Base-by-base conservation (phyloP, 1,139 yeast genomes). In the Pneumocystis murina region DNA sequence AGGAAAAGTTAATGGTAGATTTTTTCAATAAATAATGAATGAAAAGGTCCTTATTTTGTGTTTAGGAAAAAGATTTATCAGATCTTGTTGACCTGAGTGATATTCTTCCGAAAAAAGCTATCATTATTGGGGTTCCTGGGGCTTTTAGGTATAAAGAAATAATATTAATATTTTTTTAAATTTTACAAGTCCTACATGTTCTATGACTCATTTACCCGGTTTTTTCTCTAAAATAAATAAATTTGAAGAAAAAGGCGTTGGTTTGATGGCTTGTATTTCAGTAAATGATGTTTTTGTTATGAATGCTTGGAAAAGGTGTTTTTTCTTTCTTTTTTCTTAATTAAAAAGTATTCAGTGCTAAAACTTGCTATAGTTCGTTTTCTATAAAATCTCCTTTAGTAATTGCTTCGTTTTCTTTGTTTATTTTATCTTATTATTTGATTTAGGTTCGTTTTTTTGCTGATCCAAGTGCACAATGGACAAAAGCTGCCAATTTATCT, bases 101-200 rank as follows among this genome's bases (percentile, higher is more conserved):
- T 97, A 77, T 92, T 92, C 69, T 92, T 84, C 57, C 97, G 94
- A 75, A 89, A 91, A 75, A 92, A 92, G 65, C 90, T 84, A 75
- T 92, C 97, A 71, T 91, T 91, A 43, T 43, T 24, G 55, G 55
- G 14, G 88, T 89, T 60, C 96, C 96, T 59, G 96, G 96, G 33
- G 96, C 96, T 0, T 89, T 85, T 72, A 33, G 35, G 35, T 33
- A 33, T 33, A 5, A 1, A 33, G 35, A 7, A 7, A 33, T 33
- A n/a, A 33, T 33, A 7, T 33, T 4, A 28, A 28, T 28, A 28
- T 28, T 28, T 28, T 28, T 28, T 28, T 28, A 28, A 7, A 33
- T 33, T 33, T 3, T 5, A 6, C 8, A 7, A 85, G 95, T 2
- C 91, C 95, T 60, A 94, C 89, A 1, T 89, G 96, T 74, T 80